phyloP scores from a whole-genome alignment of 2,329 filamentous ascomycete species.

The Cadophora luteo-olivacea region DNA sequence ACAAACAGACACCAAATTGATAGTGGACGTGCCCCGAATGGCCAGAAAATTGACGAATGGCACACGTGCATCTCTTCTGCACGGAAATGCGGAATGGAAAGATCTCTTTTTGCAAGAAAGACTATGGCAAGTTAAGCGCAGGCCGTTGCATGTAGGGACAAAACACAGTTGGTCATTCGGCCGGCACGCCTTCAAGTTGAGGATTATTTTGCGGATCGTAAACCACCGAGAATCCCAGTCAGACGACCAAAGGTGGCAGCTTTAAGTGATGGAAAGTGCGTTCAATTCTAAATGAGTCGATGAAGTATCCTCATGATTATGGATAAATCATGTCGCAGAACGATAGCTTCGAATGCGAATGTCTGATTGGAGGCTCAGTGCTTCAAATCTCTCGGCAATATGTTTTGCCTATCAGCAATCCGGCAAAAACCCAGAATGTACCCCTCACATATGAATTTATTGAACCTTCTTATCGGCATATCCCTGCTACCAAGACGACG shows the following conservation, averaged over 20 bases:
- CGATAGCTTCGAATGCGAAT: neutral
- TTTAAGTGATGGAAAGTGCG: neutral
- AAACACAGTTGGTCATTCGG: neutral
- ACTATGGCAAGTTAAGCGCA: neutral
- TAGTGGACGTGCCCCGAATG: too few species aligned
- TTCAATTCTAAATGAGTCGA: neutral
- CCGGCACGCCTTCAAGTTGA: too few species aligned
- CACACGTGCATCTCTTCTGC: too few species aligned
- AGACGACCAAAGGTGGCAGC: neutral
- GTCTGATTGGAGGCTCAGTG: neutral
- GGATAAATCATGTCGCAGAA: neutral
- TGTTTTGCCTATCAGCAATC: constrained; percentile 12
- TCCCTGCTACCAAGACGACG: neutral
- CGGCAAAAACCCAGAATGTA: neutral
- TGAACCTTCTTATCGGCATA: neutral
- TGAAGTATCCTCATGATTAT: neutral
- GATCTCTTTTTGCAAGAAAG: neutral
- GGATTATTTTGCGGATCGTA: too few species aligned
- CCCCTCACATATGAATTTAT: neutral
- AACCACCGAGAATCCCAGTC: neutral
- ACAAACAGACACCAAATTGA: too few species aligned
- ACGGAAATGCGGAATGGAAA: too few species aligned
- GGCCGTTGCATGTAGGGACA: neutral
- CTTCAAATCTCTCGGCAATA: constrained; percentile 3
- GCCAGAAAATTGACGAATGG: too few species aligned